A percentile compares a stretch with the other conserved stretches of the same genome.
Evolutionary conservation across 805 yeast genomes (phyloP).

Genomic region (Blastobotrys peoriensis): DNA sequence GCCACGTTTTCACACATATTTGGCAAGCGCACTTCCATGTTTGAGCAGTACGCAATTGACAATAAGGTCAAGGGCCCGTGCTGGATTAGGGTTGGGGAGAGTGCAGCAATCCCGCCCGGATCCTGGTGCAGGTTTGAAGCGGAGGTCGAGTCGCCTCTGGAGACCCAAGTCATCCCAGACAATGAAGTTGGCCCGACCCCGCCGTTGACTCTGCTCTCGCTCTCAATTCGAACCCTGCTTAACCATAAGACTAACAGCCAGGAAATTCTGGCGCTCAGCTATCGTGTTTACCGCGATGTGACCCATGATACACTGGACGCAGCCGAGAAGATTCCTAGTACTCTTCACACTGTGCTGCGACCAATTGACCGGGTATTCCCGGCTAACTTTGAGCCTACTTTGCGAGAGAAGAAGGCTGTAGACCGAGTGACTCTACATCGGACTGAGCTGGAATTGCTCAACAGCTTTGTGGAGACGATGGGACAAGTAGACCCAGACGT

Average conservation of each 20-base stretch:
- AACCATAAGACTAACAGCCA: slow-evolving; percentile 70
- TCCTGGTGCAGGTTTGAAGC: slow-evolving; percentile 52
- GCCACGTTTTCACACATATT: slow-evolving; percentile 72
- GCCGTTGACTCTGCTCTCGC: slow-evolving; percentile 62
- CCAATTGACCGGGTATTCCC: slow-evolving; percentile 66
- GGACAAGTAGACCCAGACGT: slow-evolving; percentile 88
- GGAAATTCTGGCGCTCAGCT: slow-evolving; percentile 78
- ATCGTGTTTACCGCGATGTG: slow-evolving; percentile 62
- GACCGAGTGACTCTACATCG: slow-evolving; percentile 48
- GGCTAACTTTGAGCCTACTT: slow-evolving; percentile 57
- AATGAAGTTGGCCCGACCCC: slow-evolving; percentile 43
- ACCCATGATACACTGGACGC: slow-evolving; percentile 72
- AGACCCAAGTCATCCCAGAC: slow-evolving; percentile 42
- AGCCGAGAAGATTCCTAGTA: slow-evolving; percentile 54
- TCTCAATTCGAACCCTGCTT: slow-evolving; percentile 76
- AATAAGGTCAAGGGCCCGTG: slow-evolving; percentile 94
- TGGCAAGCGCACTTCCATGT: slow-evolving; percentile 66
- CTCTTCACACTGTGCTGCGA: slow-evolving; percentile 65
- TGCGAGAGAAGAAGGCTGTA: slow-evolving; percentile 44
- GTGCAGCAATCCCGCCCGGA: slow-evolving; percentile 53
- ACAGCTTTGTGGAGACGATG: slow-evolving; percentile 65
- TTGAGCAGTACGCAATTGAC: slow-evolving; percentile 81
- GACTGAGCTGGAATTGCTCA: slow-evolving; percentile 67
- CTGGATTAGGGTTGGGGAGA: slow-evolving; percentile 74
- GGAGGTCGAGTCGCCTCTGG: slow-evolving; percentile 31